Conservation (phyloP, 768 basidiomycete species). For the Lactarius psammicola region DNA sequence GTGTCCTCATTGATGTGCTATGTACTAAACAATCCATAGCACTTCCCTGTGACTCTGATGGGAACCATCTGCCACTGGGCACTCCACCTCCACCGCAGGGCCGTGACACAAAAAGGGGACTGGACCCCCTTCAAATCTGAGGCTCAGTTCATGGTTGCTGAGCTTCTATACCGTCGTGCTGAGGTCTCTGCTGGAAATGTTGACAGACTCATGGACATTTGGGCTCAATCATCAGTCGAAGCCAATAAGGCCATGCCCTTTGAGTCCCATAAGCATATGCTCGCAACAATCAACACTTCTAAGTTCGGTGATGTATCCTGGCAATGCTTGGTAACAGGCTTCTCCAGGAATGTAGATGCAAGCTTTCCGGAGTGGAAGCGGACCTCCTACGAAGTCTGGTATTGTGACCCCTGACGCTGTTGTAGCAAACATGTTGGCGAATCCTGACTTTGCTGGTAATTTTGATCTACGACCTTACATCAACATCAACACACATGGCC, state of each 20-base stretch:
- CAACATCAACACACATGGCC: too few species aligned
- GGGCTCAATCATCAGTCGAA: not conserved
- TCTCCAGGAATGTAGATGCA: not conserved
- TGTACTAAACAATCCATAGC: not conserved
- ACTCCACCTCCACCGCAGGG: conserved; percentile 14
- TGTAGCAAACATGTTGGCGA: too few species aligned
- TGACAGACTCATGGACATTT: not conserved
- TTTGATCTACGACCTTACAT: too few species aligned
- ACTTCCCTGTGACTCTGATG: conserved; percentile 11
- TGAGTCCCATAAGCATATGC: not conserved
- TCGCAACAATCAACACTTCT: not conserved
- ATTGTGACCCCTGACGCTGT: not conserved
- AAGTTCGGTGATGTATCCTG: not conserved
- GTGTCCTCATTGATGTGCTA: not conserved
- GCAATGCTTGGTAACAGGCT: not conserved
- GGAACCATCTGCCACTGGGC: conserved; percentile 4
- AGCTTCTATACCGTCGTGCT: conserved; percentile 28
- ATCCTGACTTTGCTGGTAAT: too few species aligned
- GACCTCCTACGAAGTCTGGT: not conserved
- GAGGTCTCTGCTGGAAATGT: not conserved
- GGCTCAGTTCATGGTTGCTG: conserved; percentile 30
- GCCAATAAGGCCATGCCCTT: not conserved
- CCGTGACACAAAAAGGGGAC: not conserved
- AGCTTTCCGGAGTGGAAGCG: not conserved
- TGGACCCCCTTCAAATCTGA: conserved; percentile 31